Evolutionary conservation across 2,329 filamentous ascomycete species (phyloP).

Genomic region (Epichloe elymi): DNA sequence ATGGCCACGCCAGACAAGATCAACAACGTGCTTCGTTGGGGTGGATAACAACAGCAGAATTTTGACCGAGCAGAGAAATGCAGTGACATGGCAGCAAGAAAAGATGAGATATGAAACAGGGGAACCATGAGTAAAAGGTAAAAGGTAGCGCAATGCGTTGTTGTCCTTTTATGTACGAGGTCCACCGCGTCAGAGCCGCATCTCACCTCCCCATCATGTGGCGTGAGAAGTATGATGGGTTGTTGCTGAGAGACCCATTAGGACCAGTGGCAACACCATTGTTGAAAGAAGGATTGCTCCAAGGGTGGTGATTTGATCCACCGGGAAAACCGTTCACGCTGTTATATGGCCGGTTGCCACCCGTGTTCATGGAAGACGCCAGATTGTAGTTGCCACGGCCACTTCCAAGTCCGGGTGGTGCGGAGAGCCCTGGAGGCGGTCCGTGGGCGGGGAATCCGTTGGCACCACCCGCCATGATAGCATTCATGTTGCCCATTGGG

Average conservation of each 20-base stretch:
- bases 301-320: slow-evolving; percentile 12
- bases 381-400: slow-evolving; percentile 14
- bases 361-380: slow-evolving; percentile 11
- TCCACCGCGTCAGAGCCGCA: too few relatives aligned
- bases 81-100: not conserved
- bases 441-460: slow-evolving; percentile 56
- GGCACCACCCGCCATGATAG: slow-evolving; percentile 33
- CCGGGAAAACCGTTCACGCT: slow-evolving; percentile 9
- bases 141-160: not conserved
- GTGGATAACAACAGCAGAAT: not conserved
- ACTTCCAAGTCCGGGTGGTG: slow-evolving; percentile 54
- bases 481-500: slow-evolving; percentile 43
- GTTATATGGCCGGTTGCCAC: slow-evolving; percentile 7
- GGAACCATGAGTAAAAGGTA: not conserved
- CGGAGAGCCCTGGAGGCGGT: slow-evolving; percentile 68
- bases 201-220: slow-evolving; percentile 23
- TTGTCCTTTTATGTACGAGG: not conserved
- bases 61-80: not conserved
- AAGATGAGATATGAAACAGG: not conserved
- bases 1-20: not conserved
- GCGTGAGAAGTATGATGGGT: slow-evolving; percentile 16
- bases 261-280: slow-evolving; percentile 11
- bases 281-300: slow-evolving; percentile 13
- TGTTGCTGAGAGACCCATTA: slow-evolving; percentile 8
- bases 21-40: not conserved